phyloP scores from a whole-genome alignment of 441 rosid genomes.

The Arabidopsis lyrata region DNA sequence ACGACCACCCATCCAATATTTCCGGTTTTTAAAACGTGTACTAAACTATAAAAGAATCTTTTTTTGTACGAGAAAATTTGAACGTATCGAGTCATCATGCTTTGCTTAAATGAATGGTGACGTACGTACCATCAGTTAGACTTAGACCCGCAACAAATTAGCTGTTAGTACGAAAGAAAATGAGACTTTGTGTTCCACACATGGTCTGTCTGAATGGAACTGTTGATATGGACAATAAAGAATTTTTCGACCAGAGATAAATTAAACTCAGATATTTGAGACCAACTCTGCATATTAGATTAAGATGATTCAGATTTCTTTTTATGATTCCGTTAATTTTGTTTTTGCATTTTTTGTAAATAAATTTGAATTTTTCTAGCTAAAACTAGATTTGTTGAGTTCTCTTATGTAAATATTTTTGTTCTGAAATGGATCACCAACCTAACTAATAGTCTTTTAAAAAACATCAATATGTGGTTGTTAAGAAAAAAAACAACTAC shows the following conservation, averaged over 20 bases:
- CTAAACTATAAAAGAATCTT: too few relatives aligned
- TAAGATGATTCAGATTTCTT: neutral
- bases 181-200: too few relatives aligned
- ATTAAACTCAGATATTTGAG: neutral
- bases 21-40: too few relatives aligned
- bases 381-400: neutral
- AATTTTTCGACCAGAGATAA: neutral
- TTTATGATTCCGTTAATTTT: too few relatives aligned
- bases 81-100: neutral
- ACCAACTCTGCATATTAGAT: neutral
- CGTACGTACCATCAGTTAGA: neutral
- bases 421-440: neutral
- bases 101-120: neutral
- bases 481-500: too few relatives aligned
- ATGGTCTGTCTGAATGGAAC: neutral
- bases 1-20: neutral
- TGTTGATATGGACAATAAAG: neutral
- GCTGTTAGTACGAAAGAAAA: neutral
- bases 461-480: neutral
- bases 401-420: neutral
- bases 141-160: neutral
- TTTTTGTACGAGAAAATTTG: slow-evolving; percentile 1
- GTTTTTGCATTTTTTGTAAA: too few relatives aligned
- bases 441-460: too few relatives aligned
- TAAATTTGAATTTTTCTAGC: neutral